Percentiles rank a stretch among this genome's conserved stretches.
These are phyloP conservation scores for Pichia sp. DNA, from an alignment of 1,139 yeast species.

Conservation along the genomic window DNA sequence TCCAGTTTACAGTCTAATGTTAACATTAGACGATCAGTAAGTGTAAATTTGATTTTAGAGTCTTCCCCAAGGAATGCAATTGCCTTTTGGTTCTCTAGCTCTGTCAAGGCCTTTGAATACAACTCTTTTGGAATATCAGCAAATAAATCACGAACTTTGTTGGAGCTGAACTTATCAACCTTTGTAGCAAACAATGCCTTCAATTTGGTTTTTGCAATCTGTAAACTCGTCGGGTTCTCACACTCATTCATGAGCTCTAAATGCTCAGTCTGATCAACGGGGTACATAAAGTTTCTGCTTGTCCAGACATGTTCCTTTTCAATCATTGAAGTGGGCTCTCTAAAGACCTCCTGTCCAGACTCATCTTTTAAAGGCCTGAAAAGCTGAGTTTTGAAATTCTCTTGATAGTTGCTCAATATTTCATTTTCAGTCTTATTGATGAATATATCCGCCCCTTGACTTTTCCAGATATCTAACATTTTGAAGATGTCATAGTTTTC, in stretches of 20 bases:
- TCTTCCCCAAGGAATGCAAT: conserved; percentile 48
- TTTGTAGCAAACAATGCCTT: conserved; percentile 63
- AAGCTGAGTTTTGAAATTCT: conserved; percentile 29
- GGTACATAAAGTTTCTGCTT: conserved; percentile 38
- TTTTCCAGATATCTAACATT: conserved; percentile 56
- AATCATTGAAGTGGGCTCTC: conserved; percentile 45
- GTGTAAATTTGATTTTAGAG: conserved; percentile 45
- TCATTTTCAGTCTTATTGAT: conserved; percentile 21
- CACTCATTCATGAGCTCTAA: conserved; percentile 19
- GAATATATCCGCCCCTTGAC: conserved; percentile 38
- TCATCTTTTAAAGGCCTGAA: conserved; percentile 28
- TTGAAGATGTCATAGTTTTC: conserved; percentile 44
- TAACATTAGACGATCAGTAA: conserved; percentile 54
- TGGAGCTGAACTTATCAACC: conserved; percentile 43
- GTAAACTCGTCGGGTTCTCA: conserved; percentile 27
- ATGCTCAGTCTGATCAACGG: conserved; percentile 21
- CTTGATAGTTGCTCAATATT: conserved; percentile 32
- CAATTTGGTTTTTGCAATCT: conserved; percentile 38
- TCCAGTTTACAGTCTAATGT: conserved; percentile 41
- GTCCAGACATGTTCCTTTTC: conserved; percentile 49
- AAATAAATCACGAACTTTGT: conserved; percentile 42
- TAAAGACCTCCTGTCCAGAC: conserved; percentile 37
- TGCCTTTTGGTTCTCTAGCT: conserved; percentile 51
- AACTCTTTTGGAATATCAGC: conserved; percentile 40
- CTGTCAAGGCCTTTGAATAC: conserved; percentile 47